Evolutionary conservation across 2,329 filamentous ascomycete genomes (phyloP), one percentile per base, ranked within the genome.

Genomic region (Fusarium coicis): DNA sequence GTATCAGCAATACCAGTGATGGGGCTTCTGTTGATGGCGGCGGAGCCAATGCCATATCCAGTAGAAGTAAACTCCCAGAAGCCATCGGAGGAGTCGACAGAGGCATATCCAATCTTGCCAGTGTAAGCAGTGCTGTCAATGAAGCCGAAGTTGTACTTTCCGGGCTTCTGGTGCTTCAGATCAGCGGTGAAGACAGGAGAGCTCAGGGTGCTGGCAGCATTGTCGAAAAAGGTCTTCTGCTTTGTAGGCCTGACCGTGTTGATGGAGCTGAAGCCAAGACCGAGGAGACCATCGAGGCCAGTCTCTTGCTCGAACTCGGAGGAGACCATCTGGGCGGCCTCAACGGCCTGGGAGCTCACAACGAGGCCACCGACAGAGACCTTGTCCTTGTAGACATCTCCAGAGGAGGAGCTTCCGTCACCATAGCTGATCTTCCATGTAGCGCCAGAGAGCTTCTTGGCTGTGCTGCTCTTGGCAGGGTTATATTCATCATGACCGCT

Each of bases 61-160:
- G 59, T 44, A 7, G 77, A 63, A 8, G 66, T 81, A 83, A 93
- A 92, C 46, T 84, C 81, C 91, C 92, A 93, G 83, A 88, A 92
- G 15, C 91, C 91, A 12, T 88, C 78, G 53, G 83, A 84, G 74
- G 73, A 86, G 78, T 93, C 88, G 69, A 94, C 85, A 15, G 87
- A 83, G 26, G 90, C 85, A 79, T 90, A 93, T 28, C 85, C 81
- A 76, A 95, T 86, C 8, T 86, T 76, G 39, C 92, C 93, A 4
- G 80, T 84, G 80, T 92, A 93, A 75, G 93, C 90, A 63, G 83
- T 83, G 4, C 77, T 78, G 79, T 95, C 91, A 76, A 95, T 90
- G 74, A 81, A 86, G 68, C 93, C 93, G 76, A 95, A 95, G 78
- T 94, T 91, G 82, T 94, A 95, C 36, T 88, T 86, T 50, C 93